These are phyloP conservation scores for Claviceps digitariae DNA, from an alignment of 2,329 filamentous ascomycete genomes.

Conservation along the genomic window DNA sequence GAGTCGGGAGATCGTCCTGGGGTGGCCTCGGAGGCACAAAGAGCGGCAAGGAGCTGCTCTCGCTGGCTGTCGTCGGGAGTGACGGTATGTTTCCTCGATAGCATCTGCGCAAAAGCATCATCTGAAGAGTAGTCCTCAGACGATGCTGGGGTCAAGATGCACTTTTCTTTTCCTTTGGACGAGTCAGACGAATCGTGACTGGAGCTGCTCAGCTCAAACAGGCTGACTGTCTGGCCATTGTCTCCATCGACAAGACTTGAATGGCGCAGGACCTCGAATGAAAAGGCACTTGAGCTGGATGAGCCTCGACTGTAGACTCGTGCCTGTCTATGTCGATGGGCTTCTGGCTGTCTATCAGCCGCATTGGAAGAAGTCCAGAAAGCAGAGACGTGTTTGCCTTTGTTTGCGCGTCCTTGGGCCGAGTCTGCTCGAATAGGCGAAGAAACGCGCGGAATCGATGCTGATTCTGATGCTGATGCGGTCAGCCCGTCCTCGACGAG, in stretches of 20 bases:
- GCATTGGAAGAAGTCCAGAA: neutral
- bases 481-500: neutral
- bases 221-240: neutral
- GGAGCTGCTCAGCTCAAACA: slow-evolving; percentile 1
- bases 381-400: neutral
- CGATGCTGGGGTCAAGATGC: neutral
- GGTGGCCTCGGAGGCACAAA: neutral
- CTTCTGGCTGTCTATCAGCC: neutral
- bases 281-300: neutral
- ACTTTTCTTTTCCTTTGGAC: neutral
- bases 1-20: neutral
- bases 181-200: slow-evolving; percentile 1
- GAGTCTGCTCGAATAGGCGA: neutral
- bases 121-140: neutral
- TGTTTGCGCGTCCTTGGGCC: neutral
- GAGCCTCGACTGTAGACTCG: neutral
- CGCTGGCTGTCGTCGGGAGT: slow-evolving; percentile 1
- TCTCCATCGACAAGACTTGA: neutral
- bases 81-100: neutral
- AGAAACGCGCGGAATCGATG: neutral
- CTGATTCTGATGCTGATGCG: neutral
- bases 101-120: neutral
- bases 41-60: slow-evolving; percentile 2
- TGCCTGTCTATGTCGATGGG: neutral
- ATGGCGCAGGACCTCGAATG: neutral